These are phyloP conservation scores for Geotrichum cucujoidarum DNA, from an alignment of 1,139 yeast species.

Conservation along the genomic window DNA sequence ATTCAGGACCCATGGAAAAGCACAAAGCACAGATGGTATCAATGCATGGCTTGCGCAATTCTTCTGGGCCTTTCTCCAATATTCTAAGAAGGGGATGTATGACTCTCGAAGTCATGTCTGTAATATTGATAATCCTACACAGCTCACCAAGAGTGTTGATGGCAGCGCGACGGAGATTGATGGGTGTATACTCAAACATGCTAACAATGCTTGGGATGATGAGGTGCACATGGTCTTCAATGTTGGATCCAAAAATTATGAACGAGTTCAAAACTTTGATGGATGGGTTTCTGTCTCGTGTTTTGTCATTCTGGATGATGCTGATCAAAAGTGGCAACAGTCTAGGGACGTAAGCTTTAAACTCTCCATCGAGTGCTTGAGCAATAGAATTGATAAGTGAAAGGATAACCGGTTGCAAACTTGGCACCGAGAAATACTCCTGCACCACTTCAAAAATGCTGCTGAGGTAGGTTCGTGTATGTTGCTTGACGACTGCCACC, in stretches of 20 bases:
- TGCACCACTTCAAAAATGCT: conserved; percentile 70
- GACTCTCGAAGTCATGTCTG: conserved; percentile 87
- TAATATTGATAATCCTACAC: conserved; percentile 65
- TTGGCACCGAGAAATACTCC: conserved; percentile 64
- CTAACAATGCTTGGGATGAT: conserved; percentile 79
- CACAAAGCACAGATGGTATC: conserved; percentile 76
- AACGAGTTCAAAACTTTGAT: conserved; percentile 78
- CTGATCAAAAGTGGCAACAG: conserved; percentile 71
- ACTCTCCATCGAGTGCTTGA: conserved; percentile 84
- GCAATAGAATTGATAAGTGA: conserved; percentile 80
- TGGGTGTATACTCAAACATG: conserved; percentile 56
- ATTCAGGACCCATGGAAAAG: conserved; percentile 78
- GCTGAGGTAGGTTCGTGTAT: conserved; percentile 74
- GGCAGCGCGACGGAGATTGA: conserved; percentile 60
- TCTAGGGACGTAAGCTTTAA: conserved; percentile 75
- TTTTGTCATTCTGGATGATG: conserved; percentile 72
- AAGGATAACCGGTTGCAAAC: conserved; percentile 73
- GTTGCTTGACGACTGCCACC: conserved; percentile 80
- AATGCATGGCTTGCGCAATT: conserved; percentile 58
- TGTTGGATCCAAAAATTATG: conserved; percentile 81
- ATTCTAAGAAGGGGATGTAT: conserved; percentile 82
- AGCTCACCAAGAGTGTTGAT: conserved; percentile 81
- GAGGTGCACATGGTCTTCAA: conserved; percentile 84
- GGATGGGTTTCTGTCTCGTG: conserved; percentile 57
- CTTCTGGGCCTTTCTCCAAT: conserved; percentile 50